Evolutionary conservation across 1,284 basidiomycete species (phyloP), one percentile per base, ranked within the genome.

Genomic region (Trichosporon inkin): DNA sequence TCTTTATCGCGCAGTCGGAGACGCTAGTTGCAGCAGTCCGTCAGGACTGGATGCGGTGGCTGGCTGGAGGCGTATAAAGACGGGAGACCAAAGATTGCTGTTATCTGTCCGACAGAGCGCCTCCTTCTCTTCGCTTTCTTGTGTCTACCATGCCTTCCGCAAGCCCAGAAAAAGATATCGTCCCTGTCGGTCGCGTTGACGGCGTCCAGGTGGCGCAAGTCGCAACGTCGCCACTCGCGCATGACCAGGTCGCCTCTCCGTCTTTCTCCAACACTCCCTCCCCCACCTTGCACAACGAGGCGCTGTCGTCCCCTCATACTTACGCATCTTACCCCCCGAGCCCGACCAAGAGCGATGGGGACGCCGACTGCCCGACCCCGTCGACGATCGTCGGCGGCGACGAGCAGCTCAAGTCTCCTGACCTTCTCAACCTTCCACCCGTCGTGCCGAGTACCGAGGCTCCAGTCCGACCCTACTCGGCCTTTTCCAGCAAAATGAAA

Each of bases 401-500:
- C 8, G 24, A 49, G 4, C 16, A 22, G 3, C 24, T 17, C 16
- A 49, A 49, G 22, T 49, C 22, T 17, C 44, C 44, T 3, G 44
- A 28, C 22, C 24, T 24, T 10, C 24, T 49, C 44, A 8, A 28
- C 22, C 44, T 49, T 32, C 44, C 44, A 1, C 22, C 44, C 16
- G 19, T 49, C 22, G 11, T 49, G 22, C 6, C 24, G 22, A 49
- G 22, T 11, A 16, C 16, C 14, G 24, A 16, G 13, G 22, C 19
- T 13, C 44, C 44, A 16, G 16, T 20, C 1, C 55, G 61, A 19
- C 71, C 75, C 0, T 77, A 74, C 62, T 73, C 72, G 35, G 63
- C 70, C 3, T 75, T 75, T 53, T 62, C 69, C 6, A 44, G 28
- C 22, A 49, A 55, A 8, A 74, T 68, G 24, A 71, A 70, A 51